These are phyloP conservation scores for Dalbergia oliveri DNA, from an alignment of 306 rosid species.

Conservation along the genomic window DNA sequence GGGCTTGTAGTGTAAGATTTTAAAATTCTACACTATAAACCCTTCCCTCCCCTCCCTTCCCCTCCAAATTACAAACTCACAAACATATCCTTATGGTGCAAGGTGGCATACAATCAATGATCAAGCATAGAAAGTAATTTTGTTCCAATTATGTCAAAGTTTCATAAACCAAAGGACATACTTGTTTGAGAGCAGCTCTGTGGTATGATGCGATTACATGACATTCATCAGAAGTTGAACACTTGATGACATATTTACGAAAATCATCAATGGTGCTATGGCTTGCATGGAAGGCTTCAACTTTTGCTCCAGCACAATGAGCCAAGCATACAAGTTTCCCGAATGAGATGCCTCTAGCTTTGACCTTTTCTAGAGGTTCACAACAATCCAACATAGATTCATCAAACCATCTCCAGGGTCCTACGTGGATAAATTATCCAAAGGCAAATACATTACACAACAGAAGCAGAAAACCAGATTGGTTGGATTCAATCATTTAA, in stretches of 20 bases:
- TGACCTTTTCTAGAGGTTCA: slow-evolving; percentile 86
- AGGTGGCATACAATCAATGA: not conserved
- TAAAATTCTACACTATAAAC: no score
- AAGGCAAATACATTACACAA: slow-evolving; percentile 7
- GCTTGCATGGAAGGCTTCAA: slow-evolving; percentile 82
- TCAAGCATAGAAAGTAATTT: slow-evolving; percentile 3
- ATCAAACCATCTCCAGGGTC: slow-evolving; percentile 99
- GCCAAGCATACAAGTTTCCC: slow-evolving; percentile 93
- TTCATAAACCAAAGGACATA: slow-evolving; percentile 41
- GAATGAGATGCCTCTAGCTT: slow-evolving; percentile 83
- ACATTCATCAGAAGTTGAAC: slow-evolving; percentile 80
- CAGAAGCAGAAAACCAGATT: slow-evolving; percentile 1
- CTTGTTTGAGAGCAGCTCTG: slow-evolving; percentile 84
- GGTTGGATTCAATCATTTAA: not conserved
- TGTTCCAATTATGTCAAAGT: slow-evolving; percentile 19
- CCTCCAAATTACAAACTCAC: no score
- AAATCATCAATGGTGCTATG: slow-evolving; percentile 71
- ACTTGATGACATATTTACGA: slow-evolving; percentile 66
- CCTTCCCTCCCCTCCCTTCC: no score
- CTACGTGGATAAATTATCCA: slow-evolving; percentile 52
- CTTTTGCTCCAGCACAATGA: slow-evolving; percentile 96
- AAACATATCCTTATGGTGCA: not conserved
- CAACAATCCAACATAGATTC: slow-evolving; percentile 98
- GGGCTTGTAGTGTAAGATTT: no score
- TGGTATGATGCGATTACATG: slow-evolving; percentile 87